Conservation (phyloP, 495 filamentous ascomycete species). For the Penicillium angulare region DNA sequence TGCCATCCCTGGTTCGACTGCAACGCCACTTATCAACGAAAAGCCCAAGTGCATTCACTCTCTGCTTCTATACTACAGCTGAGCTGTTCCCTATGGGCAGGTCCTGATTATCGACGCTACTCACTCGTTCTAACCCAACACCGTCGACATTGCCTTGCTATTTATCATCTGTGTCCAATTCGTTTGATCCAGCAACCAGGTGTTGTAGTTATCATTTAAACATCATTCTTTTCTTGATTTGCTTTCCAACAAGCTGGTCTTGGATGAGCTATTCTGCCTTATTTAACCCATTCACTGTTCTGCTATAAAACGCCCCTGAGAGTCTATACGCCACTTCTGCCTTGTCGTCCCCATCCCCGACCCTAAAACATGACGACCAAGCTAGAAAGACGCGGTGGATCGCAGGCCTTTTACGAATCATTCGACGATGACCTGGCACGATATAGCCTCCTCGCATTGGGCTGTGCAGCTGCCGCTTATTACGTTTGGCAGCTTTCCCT, state of each 20-base stretch:
- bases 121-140: not conserved
- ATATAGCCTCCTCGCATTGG: constrained; percentile 47
- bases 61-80: constrained; percentile 6
- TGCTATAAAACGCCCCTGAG: too few relatives aligned
- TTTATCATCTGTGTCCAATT: constrained; percentile 1
- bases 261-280: constrained; percentile 4
- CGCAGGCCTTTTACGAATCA: constrained; percentile 29
- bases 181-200: constrained; percentile 11
- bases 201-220: constrained; percentile 4
- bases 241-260: constrained; percentile 25
- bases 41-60: too few relatives aligned
- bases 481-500: constrained; percentile 52
- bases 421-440: constrained; percentile 40
- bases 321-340: too few relatives aligned
- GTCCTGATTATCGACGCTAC: constrained; percentile 13
- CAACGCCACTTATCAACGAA: too few relatives aligned
- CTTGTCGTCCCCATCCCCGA: too few relatives aligned
- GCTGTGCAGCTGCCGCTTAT: constrained; percentile 46
- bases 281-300: too few relatives aligned
- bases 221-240: not conserved
- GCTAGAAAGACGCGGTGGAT: constrained; percentile 29
- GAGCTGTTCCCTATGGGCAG: constrained; percentile 19
- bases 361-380: constrained; percentile 14
- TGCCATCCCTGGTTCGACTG: constrained; percentile 23
- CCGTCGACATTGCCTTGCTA: constrained; percentile 5